A percentile compares a stretch with the other conserved stretches of the same genome.
Evolutionary conservation across 169 alveolate genomes (phyloP).

Genomic region (Cryptosporidium sp.): DNA sequence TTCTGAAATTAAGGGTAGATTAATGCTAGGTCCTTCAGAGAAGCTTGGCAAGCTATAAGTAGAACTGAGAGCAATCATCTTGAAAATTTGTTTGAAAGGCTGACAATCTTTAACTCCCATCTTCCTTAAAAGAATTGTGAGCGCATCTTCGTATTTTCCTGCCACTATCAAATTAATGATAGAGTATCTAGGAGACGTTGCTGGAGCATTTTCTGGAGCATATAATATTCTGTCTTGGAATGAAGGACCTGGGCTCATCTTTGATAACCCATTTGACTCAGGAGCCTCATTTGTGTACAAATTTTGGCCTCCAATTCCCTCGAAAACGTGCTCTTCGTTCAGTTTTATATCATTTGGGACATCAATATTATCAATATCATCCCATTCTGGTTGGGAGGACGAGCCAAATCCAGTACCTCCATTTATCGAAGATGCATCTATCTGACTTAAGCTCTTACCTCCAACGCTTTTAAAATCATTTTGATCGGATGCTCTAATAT

Average conservation of each 20-base stretch:
- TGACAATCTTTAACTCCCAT: conserved; percentile 39
- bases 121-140: conserved; percentile 26
- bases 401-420: conserved; percentile 10
- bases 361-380: conserved; percentile 64
- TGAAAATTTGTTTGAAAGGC: conserved; percentile 49
- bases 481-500: neutral
- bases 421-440: conserved; percentile 2
- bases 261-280: neutral
- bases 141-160: conserved; percentile 57
- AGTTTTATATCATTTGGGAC: conserved; percentile 46
- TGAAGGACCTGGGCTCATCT: conserved; percentile 1
- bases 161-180: conserved; percentile 35
- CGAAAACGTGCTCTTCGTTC: neutral
- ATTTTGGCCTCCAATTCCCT: neutral
- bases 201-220: conserved; percentile 39
- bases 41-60: conserved; percentile 57
- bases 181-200: conserved; percentile 55
- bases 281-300: neutral
- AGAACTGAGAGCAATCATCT: conserved; percentile 53
- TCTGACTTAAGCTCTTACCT: neutral
- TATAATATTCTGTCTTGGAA: conserved; percentile 39
- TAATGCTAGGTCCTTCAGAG: conserved; percentile 19
- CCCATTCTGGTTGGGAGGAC: conserved; percentile 46
- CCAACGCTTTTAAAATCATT: neutral
- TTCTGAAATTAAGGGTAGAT: conserved; percentile 40